These are phyloP conservation scores for Asterophora parasitica DNA, from an alignment of 768 basidiomycete species.

Conservation along the genomic window DNA sequence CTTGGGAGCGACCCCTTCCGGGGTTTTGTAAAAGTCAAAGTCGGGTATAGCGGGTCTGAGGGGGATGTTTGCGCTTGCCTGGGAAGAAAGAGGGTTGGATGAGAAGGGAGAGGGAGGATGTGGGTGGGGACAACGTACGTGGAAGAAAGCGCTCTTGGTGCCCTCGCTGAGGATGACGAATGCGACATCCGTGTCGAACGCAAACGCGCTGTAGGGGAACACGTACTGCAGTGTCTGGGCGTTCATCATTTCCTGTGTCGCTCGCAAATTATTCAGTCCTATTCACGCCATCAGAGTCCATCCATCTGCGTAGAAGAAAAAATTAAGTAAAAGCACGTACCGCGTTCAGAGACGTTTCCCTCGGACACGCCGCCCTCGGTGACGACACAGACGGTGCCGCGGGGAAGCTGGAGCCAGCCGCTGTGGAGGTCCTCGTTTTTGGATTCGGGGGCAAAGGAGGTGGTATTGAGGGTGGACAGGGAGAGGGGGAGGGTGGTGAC, in stretches of 20 bases:
- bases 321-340: slow-evolving; percentile 27
- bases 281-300: not conserved
- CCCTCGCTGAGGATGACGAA: slow-evolving; percentile 61
- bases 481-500: slow-evolving; percentile 55
- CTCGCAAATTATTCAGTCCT: slow-evolving; percentile 63
- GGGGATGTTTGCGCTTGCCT: slow-evolving; percentile 60
- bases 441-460: slow-evolving; percentile 58
- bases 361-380: slow-evolving; percentile 67
- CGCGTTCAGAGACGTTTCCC: slow-evolving; percentile 56
- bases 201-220: slow-evolving; percentile 72
- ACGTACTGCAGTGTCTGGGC: slow-evolving; percentile 65
- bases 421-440: slow-evolving; percentile 69
- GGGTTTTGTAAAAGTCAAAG: slow-evolving; percentile 45
- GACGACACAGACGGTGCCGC: slow-evolving; percentile 53
- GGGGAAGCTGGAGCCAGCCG: slow-evolving; percentile 69
- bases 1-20: slow-evolving; percentile 41
- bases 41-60: slow-evolving; percentile 27
- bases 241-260: slow-evolving; percentile 59
- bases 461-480: slow-evolving; percentile 54
- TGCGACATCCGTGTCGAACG: slow-evolving; percentile 71
- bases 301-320: not conserved
- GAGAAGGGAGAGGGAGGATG: slow-evolving; percentile 1
- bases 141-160: slow-evolving; percentile 66
- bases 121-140: slow-evolving; percentile 33
- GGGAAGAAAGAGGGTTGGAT: no score